Evolutionary conservation across 257 asterid species (phyloP), one percentile per base, ranked within the genome.

Genomic region (Euphrasia confusa): DNA sequence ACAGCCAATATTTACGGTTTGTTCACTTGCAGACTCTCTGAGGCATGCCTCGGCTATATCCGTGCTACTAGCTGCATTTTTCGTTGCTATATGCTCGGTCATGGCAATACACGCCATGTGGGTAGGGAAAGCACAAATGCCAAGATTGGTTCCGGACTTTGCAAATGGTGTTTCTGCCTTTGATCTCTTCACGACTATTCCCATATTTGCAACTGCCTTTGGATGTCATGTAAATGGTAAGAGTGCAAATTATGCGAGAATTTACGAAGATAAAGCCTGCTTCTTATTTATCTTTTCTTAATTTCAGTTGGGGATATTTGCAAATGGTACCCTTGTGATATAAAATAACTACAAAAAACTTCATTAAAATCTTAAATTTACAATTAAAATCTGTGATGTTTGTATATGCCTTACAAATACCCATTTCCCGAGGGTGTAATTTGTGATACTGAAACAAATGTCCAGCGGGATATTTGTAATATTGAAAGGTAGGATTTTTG

Each of bases 171-270:
- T 79, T 54, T 78, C 96, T 1, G 68, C 64, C 54, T 68, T 81
- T 66, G 78, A 77, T 48, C 90, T 89, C 42, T 89, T 92, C 80
- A 92, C 99, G 10, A 84, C 99, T 13, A 80, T 92, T 75, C 99
- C 97, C 2, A 83, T 92, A 58, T 81, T 92, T 74, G 96, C 95
- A 40, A 89, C 97, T 26, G 97, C 96, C 69, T 89, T 92, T 35
- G 99, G 95, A 71, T 92, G 97, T 75, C 97, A 92, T 71, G 97
- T 84, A 42, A 92, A 83, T 67, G 87, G 99, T 89, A 80, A 68
- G 81, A 10, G 14, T 17, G 15, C 28, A 45, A 49, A 18, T 37
- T 35, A 53, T 4, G 33, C 26, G 52, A 33, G 52, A 27, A 12
- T 14, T 45, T 48, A 10, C 30, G 18, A 54, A 47, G 50, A 45